Evolutionary conservation across 163 green algal genomes (phyloP), one percentile per base, ranked within the genome.

Genomic region (Prototheca wickerhamii): DNA sequence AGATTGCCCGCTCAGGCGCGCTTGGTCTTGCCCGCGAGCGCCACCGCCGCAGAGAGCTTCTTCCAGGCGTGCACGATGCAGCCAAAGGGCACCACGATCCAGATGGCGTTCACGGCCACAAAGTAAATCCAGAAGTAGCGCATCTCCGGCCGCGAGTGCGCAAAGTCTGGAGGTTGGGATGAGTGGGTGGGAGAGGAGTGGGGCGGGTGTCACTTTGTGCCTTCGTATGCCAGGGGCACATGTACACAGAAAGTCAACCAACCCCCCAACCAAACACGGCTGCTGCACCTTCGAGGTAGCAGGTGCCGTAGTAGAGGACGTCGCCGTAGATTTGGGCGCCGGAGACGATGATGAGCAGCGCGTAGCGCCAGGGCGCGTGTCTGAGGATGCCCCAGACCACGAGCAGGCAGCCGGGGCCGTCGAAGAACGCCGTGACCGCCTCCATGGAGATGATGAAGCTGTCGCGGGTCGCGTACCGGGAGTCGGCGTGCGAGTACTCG

Each of bases 121-220:
- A 96, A 96, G 66, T 95, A 96, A 59, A 87, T 81, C 86, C 86
- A 95, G 42, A 95, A 96, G 70, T 96, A 96, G 10, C 95, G 66
- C 18, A 60, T 52, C 68, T 93, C 87, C 20, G 83, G 79, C 10
- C 84, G 64, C 1, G 77, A 77, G 69, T 95, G 85, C 23, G 77
- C 67, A 10, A 85, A 72, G 30, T 74, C 85, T 90, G 76, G 21
- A 63, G 30, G 44, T 43, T 25, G 29, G 29, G 53, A 25, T 28
- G 10, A 46, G 40, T 10, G 40, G 10, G 40, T 15, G 40, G 52
- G 23, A n/a, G 4, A 25, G 10, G 20, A 20, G 2, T 20, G 3
- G 30, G 7, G 21, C 29, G 33, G n/a, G 25, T n/a, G n/a, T n/a
- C n/a, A n/a, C n/a, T n/a, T n/a, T n/a, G 10, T 21, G 37, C 15